Evolutionary conservation across 2,329 filamentous ascomycete species (phyloP), one percentile per base, ranked within the genome.

Genomic region (Cercospora janseana): DNA sequence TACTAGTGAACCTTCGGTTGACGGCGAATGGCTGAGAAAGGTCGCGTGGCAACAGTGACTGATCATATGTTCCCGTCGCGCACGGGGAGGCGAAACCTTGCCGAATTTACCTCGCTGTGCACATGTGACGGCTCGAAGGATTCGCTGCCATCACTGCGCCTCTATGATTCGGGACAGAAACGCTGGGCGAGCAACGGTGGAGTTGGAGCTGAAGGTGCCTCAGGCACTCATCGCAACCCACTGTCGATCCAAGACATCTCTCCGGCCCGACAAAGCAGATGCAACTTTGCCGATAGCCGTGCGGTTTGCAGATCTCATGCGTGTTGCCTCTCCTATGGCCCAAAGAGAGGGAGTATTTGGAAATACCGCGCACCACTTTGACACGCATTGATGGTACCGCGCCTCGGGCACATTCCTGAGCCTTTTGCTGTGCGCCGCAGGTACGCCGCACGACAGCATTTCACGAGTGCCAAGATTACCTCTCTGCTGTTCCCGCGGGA

Each of bases 241-340:
- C n/a, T n/a, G 24, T 4, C n/a, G 18, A 12, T 5, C 1, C 3
- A 15, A 31, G 27, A 20, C 26, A 26, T 26, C 41, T 28, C 21
- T 31, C 41, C 41, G 41, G 41, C 16, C 27, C 41, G 27, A 32
- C 26, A 44, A 28, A 32, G 41, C 21, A 21, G 41, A 7, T 6
- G 13, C 4, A 1, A 10, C 41, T 13, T n/a, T 44, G 41, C 41
- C 41, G 41, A 44, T 44, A 24, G 31, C 41, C 41, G 41, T 21
- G 20, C 12, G 26, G 13, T n/a, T n/a, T n/a, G n/a, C n/a, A 44
- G 41, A 44, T 44, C 41, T 32, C 41, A 31, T 44, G 41, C 31
- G 13, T 28, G 26, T 28, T 12, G 26, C 26, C 26, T 28, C 12
- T 28, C 7, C 7, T 7, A 28, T 28, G 26, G 26, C 12, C 26